These are phyloP conservation scores for Boechera stricta DNA, from an alignment of 345 rosid genomes.

Conservation along the genomic window DNA sequence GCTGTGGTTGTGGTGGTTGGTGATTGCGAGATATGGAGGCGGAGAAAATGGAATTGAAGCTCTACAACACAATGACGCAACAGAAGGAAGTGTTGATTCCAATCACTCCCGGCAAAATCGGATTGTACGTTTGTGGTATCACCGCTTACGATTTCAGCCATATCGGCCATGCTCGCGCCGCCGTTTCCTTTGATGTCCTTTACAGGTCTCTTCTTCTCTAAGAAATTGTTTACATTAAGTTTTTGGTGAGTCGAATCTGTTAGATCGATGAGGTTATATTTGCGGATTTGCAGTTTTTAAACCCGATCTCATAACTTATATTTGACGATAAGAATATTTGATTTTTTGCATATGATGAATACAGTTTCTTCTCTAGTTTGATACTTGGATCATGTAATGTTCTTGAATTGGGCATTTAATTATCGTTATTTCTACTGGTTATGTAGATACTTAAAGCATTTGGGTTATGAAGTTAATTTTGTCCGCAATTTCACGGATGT, in stretches of 20 bases:
- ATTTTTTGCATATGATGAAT: not conserved
- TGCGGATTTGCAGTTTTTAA: not conserved
- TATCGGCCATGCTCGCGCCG: slow-evolving; percentile 92
- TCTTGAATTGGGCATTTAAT: not conserved
- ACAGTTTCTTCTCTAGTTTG: not conserved
- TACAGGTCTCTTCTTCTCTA: slow-evolving; percentile 53
- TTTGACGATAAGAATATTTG: not conserved
- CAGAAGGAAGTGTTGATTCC: slow-evolving; percentile 65
- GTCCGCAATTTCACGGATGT: slow-evolving; percentile 91
- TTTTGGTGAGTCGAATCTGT: not conserved
- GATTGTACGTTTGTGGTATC: slow-evolving; percentile 90
- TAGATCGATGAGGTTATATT: slow-evolving; percentile 13
- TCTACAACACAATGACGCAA: slow-evolving; percentile 77
- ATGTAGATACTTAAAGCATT: slow-evolving; percentile 69
- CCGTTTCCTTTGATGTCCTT: slow-evolving; percentile 77
- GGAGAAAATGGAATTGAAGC: slow-evolving; percentile 49
- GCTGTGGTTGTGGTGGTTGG: not conserved
- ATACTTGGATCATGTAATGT: not conserved
- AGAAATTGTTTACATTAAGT: not conserved
- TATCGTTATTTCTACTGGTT: slow-evolving; percentile 2
- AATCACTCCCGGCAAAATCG: slow-evolving; percentile 58
- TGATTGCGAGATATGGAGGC: slow-evolving; percentile 37
- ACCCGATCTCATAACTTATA: not conserved
- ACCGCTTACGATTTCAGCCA: slow-evolving; percentile 92
- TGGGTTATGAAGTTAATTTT: slow-evolving; percentile 76